Evolutionary conservation across 495 filamentous ascomycete genomes (phyloP).

Genomic region (Aspergillus cristatus): DNA sequence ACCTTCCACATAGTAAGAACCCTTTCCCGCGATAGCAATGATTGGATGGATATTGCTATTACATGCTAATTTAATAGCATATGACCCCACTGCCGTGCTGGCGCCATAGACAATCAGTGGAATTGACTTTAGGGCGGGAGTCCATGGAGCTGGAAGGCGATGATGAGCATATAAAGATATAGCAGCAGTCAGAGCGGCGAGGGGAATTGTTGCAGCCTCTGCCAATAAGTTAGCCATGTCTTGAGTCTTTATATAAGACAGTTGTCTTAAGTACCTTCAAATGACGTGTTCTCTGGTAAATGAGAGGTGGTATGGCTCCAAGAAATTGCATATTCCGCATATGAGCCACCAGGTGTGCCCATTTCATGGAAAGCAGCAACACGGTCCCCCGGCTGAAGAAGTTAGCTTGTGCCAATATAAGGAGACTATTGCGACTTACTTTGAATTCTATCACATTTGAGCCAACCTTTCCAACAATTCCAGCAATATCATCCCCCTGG

Average conservation of each 20-base stretch:
- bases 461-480: constrained; percentile 50
- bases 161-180: constrained; percentile 50
- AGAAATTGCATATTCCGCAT: constrained; percentile 61
- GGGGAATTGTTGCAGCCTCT: constrained; percentile 56
- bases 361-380: constrained; percentile 63
- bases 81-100: constrained; percentile 50
- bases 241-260: too few species aligned
- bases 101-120: constrained; percentile 58
- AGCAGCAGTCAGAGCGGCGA: constrained; percentile 61
- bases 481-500: constrained; percentile 61
- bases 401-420: background rate
- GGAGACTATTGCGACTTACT: constrained; percentile 2
- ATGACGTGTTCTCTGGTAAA: constrained; percentile 50
- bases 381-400: constrained; percentile 43
- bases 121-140: constrained; percentile 23
- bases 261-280: constrained; percentile 48
- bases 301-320: constrained; percentile 59
- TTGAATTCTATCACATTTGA: constrained; percentile 50
- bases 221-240: background rate
- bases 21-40: constrained; percentile 53
- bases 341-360: constrained; percentile 44
- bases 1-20: constrained; percentile 38
- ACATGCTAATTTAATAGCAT: constrained; percentile 49
- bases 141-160: constrained; percentile 53
- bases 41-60: constrained; percentile 58